Evolutionary conservation across 345 rosid species (phyloP).

Genomic region (Passiflora organensis): DNA sequence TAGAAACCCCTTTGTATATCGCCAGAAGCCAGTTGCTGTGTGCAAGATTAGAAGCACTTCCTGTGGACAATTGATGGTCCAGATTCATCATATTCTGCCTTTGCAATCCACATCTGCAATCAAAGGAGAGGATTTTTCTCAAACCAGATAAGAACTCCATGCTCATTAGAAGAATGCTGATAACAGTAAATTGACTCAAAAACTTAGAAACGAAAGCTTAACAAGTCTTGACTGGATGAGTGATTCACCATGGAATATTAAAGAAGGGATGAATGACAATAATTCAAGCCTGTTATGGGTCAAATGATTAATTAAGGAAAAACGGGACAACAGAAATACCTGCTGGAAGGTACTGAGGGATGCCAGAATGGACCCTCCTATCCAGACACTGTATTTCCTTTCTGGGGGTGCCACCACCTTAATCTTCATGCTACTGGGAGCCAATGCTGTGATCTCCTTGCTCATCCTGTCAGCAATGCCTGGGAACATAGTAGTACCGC

Average conservation of each 20-base stretch:
- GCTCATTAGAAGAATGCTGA: too few species aligned
- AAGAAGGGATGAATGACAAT: too few species aligned
- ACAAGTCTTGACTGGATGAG: too few species aligned
- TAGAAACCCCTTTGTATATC: conserved; percentile 18
- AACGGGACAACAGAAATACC: conserved; percentile 24
- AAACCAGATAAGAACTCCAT: conserved; percentile 4
- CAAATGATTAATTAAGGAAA: too few species aligned
- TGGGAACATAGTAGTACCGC: conserved; percentile 69
- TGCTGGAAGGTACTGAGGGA: conserved; percentile 63
- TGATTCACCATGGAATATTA: too few species aligned
- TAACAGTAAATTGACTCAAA: too few species aligned
- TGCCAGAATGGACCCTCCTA: conserved; percentile 55
- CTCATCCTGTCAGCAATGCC: conserved; percentile 75
- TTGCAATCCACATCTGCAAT: conserved; percentile 69
- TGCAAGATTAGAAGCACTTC: conserved; percentile 56
- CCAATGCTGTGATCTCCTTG: conserved; percentile 68
- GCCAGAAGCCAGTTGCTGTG: conserved; percentile 14
- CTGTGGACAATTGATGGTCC: conserved; percentile 70
- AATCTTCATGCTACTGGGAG: conserved; percentile 59
- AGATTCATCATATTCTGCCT: conserved; percentile 62
- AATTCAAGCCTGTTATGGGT: too few species aligned
- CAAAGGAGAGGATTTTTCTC: conserved; percentile 5
- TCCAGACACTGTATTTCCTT: conserved; percentile 63
- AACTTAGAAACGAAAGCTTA: too few species aligned
- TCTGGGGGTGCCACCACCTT: conserved; percentile 61